A percentile compares a stretch with the other conserved stretches of the same genome.
phyloP scores from a whole-genome alignment of 352 stramenopile species.

The Plasmopara viticola region DNA sequence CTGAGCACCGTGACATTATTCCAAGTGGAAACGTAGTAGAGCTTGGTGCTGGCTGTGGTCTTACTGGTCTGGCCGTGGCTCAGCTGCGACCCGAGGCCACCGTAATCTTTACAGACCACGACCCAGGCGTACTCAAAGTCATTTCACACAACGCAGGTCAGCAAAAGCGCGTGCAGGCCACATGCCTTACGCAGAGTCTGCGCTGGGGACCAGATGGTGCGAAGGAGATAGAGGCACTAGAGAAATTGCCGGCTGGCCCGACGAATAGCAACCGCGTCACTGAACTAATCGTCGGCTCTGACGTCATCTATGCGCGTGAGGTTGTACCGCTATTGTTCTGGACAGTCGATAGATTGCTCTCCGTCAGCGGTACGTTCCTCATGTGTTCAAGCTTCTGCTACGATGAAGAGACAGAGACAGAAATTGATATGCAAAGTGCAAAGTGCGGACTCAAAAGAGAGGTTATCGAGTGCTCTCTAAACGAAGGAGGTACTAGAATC shows the following conservation, averaged over 20 bases:
- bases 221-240: conserved; percentile 47
- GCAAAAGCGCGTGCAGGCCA: conserved; percentile 45
- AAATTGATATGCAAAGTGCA: conserved; percentile 55
- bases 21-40: conserved; percentile 57
- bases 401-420: conserved; percentile 58
- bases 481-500: conserved; percentile 40
- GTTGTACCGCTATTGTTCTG: conserved; percentile 69
- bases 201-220: conserved; percentile 56
- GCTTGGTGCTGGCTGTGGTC: conserved; percentile 56
- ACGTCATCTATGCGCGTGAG: conserved; percentile 71
- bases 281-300: conserved; percentile 62
- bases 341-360: conserved; percentile 60
- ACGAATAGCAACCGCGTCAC: conserved; percentile 13
- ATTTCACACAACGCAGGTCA: conserved; percentile 67
- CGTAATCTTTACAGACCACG: conserved; percentile 77
- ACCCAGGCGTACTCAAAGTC: conserved; percentile 75
- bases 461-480: conserved; percentile 41
- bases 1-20: conserved; percentile 37
- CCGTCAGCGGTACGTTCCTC: conserved; percentile 33
- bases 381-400: conserved; percentile 76
- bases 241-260: conserved; percentile 20
- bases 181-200: conserved; percentile 53
- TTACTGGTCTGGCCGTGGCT: conserved; percentile 56
- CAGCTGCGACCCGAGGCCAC: conserved; percentile 51
- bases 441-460: conserved; percentile 41